Base-by-base conservation (phyloP, 129 eudicot species). In the Sambucus nigra region DNA sequence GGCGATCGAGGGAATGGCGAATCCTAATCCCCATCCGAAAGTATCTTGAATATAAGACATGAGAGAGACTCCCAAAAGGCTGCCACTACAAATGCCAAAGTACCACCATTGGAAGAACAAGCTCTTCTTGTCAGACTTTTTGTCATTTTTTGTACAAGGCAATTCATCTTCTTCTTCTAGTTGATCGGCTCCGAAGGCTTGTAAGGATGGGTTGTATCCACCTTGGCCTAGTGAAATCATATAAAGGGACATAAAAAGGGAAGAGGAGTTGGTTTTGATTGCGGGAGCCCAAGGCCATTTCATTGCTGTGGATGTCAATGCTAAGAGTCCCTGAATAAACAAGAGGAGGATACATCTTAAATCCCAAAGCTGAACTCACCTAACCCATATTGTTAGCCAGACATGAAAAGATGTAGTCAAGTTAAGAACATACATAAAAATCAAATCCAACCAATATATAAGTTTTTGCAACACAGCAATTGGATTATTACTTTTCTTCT, bases 21-120 rank as follows among this genome's bases (percentile, higher is more conserved):
- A 92, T 44, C 99, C 99, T n/a, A 92, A 55, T 42, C 96, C 89
- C 99, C 99, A 92, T 25, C 99, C 99, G 9, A 79, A 62, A 1
- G 72, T 72, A 62, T 86, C 99, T 41, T 92, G 99, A 15, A 92
- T 61, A 64, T 92, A 86, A 0, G 99, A 75, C 96, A 92, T 75
- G 25, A 86, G 42, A 1, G 94, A 77, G 20, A 86, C 86, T 10
- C 99, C 99, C 27, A 92, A 25, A 28, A 92, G 96, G 71, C 87
- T 74, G 0, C 99, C 99, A 23, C 71, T 82, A 31, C 99, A 92
- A 2, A 92, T 55, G 5, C 99, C 99, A 29, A 82, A 92, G 55
- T 92, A 92, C 99, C 96, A 92, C 96, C 94, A 86, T 16, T 88
- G 88, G 53, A 92, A 92, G 24, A 92, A 92, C 60, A 60, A 27